phyloP scores from a whole-genome alignment of 108 stramenopile species.

The Cyclotella baltica region DNA sequence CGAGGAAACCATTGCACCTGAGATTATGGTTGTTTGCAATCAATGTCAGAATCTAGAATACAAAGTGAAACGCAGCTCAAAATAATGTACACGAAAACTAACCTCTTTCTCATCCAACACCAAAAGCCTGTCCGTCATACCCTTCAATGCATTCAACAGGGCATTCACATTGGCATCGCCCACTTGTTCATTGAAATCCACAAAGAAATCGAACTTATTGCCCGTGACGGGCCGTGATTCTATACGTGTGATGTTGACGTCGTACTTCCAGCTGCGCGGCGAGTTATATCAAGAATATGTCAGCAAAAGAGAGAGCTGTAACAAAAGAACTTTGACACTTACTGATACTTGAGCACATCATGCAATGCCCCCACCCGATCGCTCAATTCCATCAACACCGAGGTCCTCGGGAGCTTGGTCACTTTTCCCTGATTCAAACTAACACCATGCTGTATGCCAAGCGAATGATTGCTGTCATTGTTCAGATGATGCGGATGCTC shows the following conservation, averaged over 20 bases:
- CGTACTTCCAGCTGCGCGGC: constrained; percentile 83
- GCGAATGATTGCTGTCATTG: not conserved
- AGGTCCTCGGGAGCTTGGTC: constrained; percentile 59
- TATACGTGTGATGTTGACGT: constrained; percentile 91
- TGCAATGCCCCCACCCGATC: constrained; percentile 91
- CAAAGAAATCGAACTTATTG: constrained; percentile 78
- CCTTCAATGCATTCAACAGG: constrained; percentile 59
- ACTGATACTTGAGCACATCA: constrained; percentile 86
- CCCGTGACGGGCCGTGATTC: constrained; percentile 86
- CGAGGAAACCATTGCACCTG: constrained; percentile 92
- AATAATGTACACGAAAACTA: too few species aligned
- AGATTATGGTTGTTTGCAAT: too few species aligned
- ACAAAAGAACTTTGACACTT: constrained; percentile 9
- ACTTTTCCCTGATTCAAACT: not conserved
- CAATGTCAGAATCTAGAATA: not conserved
- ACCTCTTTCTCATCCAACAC: constrained; percentile 89
- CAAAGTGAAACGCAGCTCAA: constrained; percentile 2
- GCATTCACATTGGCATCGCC: constrained; percentile 67
- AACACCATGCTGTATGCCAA: not conserved
- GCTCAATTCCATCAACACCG: constrained; percentile 86
- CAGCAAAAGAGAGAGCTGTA: too few species aligned
- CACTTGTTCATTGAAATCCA: constrained; percentile 78
- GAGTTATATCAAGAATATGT: too few species aligned
- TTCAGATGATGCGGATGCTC: too few species aligned
- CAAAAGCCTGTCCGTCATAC: constrained; percentile 71